Evolutionary conservation across 345 rosid genomes (phyloP), one percentile per base, ranked within the genome.

Genomic region (Turnera subulata): DNA sequence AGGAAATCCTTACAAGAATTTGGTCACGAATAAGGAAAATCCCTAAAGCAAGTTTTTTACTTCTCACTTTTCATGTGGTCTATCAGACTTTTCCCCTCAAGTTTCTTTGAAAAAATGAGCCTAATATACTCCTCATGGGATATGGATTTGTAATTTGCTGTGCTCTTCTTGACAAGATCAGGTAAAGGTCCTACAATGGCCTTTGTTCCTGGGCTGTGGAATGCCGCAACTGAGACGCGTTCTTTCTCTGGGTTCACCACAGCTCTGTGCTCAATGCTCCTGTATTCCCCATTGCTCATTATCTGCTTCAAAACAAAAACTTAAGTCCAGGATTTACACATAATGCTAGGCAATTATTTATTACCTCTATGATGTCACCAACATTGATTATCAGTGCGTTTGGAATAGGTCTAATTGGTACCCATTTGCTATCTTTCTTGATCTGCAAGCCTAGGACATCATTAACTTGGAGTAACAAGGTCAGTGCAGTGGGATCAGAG

Each of bases 211-310:
- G 74, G 73, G 56, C 46, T 53, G 50, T 75, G 76, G 55, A 76
- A 76, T 29, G 76, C 71, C 15, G 76, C 80, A 26, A 72, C 52
- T 7, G 78, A 70, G 20, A 64, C 47, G 1, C 63, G 50, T 46
- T 80, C 72, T 15, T 66, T 78, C 11, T 62, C 55, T 44, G 66
- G 61, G 51, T 80, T 72, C 42, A 72, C 76, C 7, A 78, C 56
- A 2, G 69, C 83, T 44, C 85, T 70, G 55, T 83, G 85, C 59
- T 75, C 73, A 8, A 76, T 73, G 56, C 80, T 74, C 47, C 71
- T 78, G 39, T 78, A 77, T 7, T 62, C 52, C 37, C 76, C 71
- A 24, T 75, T 72, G 71, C 76, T 72, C 69, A 69, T 65, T 15
- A 72, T 74, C 77, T 74, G 52, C 29, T 13, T 33, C 11, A 49